Base-by-base conservation (phyloP, 2,329 filamentous ascomycete species). In the Ambrosiella beaveri region DNA sequence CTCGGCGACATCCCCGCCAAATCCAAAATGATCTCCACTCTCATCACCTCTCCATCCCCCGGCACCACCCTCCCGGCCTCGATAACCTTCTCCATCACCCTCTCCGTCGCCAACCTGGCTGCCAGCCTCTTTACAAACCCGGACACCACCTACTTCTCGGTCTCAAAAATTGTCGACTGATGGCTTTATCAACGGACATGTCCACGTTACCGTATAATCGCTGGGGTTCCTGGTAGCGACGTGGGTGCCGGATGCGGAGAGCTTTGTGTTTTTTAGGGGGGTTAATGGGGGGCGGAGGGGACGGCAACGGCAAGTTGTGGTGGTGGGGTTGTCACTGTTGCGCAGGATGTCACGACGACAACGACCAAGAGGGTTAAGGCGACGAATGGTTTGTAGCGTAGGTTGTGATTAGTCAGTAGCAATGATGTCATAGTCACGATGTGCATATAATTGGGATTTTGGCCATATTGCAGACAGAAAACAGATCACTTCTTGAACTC, bases 251-350 rank as follows among this genome's bases (percentile, higher is more conserved):
- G 68, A 69, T 17, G 65, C 70, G n/a, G 60, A 57, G 5, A 52
- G 55, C 50, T 80, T 79, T 65, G 74, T 69, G 27, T 80, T 78
- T 68, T 80, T 80, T 72, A 79, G 78, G 68, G 77, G 77, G 59
- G 72, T 80, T 64, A 77, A 80, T 63, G 73, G 72, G 68, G 1
- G 9, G 17, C 9, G 19, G 54, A 9, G 38, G 19, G 13, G 38
- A 15, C 11, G 13, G 13, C 51, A 15, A 37, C 13, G 19, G 3
- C 19, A 19, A 19, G 19, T 19, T 19, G 19, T 19, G 47, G 49
- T 53, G 37, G 15, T 3, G 36, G 19, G 5, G 12, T 37, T 38
- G 50, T 58, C 7, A 58, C 56, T 15, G 56, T 58, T 3, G 54
- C 56, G 12, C 5, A 57, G 17, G 15, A 15, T 8, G 47, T 13